Percentiles rank a stretch among this genome's conserved stretches.
phyloP scores from a whole-genome alignment of 2,329 filamentous ascomycete species.

The Penicillium corylophilum region DNA sequence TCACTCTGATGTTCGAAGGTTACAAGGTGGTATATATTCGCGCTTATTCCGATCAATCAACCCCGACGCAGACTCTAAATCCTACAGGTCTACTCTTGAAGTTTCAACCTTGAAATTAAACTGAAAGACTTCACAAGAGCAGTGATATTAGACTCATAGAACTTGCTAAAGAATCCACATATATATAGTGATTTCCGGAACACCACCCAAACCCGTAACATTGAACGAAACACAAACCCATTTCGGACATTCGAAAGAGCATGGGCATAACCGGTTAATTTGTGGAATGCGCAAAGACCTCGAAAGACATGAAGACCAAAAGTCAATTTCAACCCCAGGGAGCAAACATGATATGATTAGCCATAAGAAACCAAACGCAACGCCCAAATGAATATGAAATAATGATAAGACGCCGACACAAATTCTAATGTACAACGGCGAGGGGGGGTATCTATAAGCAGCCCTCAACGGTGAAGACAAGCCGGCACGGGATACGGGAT shows the following conservation, averaged over 20 bases:
- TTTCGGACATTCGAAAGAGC: not conserved
- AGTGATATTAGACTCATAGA: constrained; percentile 12
- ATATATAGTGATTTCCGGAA: constrained; percentile 12
- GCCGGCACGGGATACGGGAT: not conserved
- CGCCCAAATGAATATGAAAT: constrained; percentile 15
- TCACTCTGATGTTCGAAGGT: too few species aligned
- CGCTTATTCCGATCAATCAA: too few species aligned
- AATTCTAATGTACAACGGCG: not conserved
- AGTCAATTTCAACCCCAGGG: not conserved
- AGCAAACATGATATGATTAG: not conserved
- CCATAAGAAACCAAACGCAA: constrained; percentile 4
- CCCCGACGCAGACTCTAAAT: too few species aligned
- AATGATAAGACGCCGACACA: not conserved
- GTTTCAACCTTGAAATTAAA: too few species aligned
- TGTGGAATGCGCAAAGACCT: too few species aligned
- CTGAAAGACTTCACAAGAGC: constrained; percentile 1
- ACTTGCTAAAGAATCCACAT: constrained; percentile 8
- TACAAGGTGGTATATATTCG: too few species aligned
- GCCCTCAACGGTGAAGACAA: not conserved
- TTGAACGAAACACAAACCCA: not conserved
- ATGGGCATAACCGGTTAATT: not conserved
- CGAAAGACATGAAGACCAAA: not conserved
- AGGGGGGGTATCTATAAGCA: constrained; percentile 24
- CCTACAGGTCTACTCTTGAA: too few species aligned
- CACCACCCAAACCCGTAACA: constrained; percentile 4